Conservation (phyloP, 352 stramenopile genomes). For the Phytophthora crassamura region DNA sequence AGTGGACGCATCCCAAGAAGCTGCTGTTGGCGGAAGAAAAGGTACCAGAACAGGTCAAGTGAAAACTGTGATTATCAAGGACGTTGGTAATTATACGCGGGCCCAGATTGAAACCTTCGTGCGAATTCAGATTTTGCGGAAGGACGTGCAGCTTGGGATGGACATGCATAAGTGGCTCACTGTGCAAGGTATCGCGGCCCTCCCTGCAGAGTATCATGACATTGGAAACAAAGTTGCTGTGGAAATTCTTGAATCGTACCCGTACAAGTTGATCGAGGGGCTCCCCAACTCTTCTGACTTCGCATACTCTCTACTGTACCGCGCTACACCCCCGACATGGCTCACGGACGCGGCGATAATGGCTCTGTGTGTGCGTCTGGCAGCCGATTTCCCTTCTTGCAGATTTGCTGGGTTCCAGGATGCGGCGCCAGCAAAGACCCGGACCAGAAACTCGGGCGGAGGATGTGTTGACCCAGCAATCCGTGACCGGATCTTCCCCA, state of each 20-base stretch:
- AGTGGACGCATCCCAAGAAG: background rate
- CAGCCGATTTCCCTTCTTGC: background rate
- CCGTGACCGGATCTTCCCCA: background rate
- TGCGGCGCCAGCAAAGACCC: background rate
- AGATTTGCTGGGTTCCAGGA: slow-evolving; percentile 6
- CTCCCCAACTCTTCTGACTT: slow-evolving; percentile 2
- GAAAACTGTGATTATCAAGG: background rate
- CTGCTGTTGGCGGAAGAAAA: background rate
- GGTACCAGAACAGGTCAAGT: background rate
- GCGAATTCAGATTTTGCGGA: background rate
- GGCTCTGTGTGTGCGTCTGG: slow-evolving; percentile 3
- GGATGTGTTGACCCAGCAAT: too few species aligned
- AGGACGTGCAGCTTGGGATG: background rate
- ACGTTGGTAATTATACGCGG: slow-evolving; percentile 8
- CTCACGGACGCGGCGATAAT: background rate
- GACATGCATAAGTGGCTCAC: slow-evolving; percentile 6
- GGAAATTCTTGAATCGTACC: background rate
- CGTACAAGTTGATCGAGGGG: background rate
- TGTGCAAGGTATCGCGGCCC: background rate
- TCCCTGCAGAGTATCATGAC: background rate
- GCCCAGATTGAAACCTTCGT: slow-evolving; percentile 17
- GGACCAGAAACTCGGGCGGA: background rate
- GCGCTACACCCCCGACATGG: background rate
- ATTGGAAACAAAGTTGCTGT: background rate
- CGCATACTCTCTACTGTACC: slow-evolving; percentile 7